A percentile compares a stretch with the other conserved stretches of the same genome.
phyloP scores from a whole-genome alignment of 2,329 filamentous ascomycete genomes.

The Neoascochyta sp. region DNA sequence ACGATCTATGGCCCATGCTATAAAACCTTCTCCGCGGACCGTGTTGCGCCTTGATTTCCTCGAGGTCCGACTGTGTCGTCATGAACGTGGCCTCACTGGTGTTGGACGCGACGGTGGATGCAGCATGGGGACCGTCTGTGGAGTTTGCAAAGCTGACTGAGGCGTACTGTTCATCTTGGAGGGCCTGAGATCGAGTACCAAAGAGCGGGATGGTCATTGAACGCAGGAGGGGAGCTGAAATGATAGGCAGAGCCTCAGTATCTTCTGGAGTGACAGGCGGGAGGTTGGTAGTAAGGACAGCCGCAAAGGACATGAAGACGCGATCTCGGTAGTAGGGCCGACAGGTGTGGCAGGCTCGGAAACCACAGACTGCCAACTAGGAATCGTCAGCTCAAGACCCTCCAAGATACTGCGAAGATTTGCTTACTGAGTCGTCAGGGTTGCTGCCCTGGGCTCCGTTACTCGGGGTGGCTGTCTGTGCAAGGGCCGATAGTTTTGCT shows the following conservation, averaged over 20 bases:
- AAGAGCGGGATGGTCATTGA: slow-evolving; percentile 24
- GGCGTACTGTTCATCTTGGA: slow-evolving; percentile 1
- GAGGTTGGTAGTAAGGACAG: slow-evolving; percentile 39
- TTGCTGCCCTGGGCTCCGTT: slow-evolving; percentile 20
- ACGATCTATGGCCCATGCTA: slow-evolving; percentile 23
- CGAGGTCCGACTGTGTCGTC: slow-evolving; percentile 30
- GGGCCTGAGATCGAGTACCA: slow-evolving; percentile 1
- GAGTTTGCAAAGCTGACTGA: slow-evolving; percentile 9
- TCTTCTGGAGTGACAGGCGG: slow-evolving; percentile 33
- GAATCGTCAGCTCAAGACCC: background rate
- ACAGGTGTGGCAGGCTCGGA: slow-evolving; percentile 49
- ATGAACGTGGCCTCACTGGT: slow-evolving; percentile 28
- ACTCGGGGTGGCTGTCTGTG: slow-evolving; percentile 10
- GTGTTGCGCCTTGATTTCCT: slow-evolving; percentile 20
- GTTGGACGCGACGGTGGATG: slow-evolving; percentile 14
- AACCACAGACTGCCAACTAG: slow-evolving; percentile 35
- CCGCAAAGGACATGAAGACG: slow-evolving; percentile 44
- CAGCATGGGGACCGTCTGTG: slow-evolving; percentile 10
- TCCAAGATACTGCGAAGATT: background rate
- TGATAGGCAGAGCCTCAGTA: slow-evolving; percentile 30
- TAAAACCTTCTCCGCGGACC: slow-evolving; percentile 27
- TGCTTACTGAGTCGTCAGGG: slow-evolving; percentile 14
- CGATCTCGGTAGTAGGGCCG: slow-evolving; percentile 50
- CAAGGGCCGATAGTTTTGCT: slow-evolving; percentile 12
- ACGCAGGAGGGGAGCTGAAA: slow-evolving; percentile 35